Evolutionary conservation across 2,329 filamentous ascomycete species (phyloP).

Genomic region (Aspergillus sp.): DNA sequence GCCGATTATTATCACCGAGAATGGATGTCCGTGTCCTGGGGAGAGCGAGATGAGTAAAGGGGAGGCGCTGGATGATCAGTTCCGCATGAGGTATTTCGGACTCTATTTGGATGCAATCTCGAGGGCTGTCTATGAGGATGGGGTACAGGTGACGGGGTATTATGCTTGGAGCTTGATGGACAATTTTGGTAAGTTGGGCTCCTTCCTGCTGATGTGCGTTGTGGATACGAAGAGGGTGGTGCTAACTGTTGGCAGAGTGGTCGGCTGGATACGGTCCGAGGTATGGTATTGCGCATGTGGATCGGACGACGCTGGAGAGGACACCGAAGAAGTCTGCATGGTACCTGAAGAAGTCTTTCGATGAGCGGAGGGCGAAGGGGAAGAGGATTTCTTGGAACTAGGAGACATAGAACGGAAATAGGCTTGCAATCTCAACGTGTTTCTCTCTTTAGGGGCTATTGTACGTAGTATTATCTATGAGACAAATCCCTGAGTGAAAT

Average conservation of each 20-base stretch:
- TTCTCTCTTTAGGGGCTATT: too few relatives aligned
- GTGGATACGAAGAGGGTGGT: neutral
- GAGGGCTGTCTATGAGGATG: slow-evolving; percentile 7
- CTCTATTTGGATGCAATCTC: slow-evolving; percentile 7
- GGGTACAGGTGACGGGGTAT: slow-evolving; percentile 8
- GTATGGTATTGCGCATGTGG: slow-evolving; percentile 12
- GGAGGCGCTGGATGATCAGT: slow-evolving; percentile 4
- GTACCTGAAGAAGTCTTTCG: slow-evolving; percentile 6
- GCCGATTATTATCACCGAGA: slow-evolving; percentile 11
- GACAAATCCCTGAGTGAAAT: too few relatives aligned
- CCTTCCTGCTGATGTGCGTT: neutral
- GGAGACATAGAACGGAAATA: too few relatives aligned
- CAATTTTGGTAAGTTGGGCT: slow-evolving; percentile 11
- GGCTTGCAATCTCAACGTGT: too few relatives aligned
- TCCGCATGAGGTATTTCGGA: slow-evolving; percentile 5
- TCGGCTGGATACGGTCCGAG: slow-evolving; percentile 14
- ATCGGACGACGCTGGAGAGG: slow-evolving; percentile 8
- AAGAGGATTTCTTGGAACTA: too few relatives aligned
- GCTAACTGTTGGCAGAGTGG: slow-evolving; percentile 9
- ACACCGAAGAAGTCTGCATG: slow-evolving; percentile 9
- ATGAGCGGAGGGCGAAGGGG: neutral
- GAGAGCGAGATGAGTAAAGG: neutral
- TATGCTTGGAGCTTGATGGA: slow-evolving; percentile 18
- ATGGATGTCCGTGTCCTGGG: slow-evolving; percentile 9
- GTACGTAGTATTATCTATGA: too few relatives aligned